Conservation (phyloP, 306 rosid species). For the Cyamopsis tetragonoloba region DNA sequence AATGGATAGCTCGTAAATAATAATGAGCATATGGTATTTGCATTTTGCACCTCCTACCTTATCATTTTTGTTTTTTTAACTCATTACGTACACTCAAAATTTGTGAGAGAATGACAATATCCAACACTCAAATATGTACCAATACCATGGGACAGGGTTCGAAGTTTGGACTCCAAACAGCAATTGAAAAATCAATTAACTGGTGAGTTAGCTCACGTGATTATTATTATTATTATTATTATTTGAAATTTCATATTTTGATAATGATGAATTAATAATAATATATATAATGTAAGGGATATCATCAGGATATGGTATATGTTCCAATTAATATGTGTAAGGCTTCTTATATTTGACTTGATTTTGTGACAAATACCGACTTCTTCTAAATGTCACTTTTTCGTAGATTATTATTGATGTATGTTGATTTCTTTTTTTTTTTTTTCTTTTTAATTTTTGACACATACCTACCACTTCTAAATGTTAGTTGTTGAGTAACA, state of each 20-base stretch:
- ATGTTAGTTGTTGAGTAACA: constrained; percentile 30
- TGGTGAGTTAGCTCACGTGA: background rate
- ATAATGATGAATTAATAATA: background rate
- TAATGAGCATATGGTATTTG: too few species aligned
- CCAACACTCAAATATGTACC: too few species aligned
- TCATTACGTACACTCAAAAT: too few species aligned
- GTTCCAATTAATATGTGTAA: background rate
- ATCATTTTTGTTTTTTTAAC: too few species aligned
- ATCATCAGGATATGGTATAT: background rate
- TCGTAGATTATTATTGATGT: too few species aligned
- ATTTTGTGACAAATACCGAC: constrained; percentile 14
- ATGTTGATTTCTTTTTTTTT: too few species aligned
- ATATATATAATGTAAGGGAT: background rate
- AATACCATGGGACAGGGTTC: background rate
- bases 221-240: too few species aligned
- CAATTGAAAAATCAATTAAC: background rate
- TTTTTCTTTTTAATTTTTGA: too few species aligned
- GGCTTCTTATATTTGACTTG: background rate
- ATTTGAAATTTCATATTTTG: background rate
- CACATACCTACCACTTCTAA: constrained; percentile 16
- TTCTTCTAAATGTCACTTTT: constrained; percentile 20
- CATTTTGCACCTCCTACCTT: too few species aligned
- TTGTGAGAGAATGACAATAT: too few species aligned
- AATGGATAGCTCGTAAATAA: too few species aligned
- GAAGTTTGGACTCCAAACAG: background rate